Evolutionary conservation across 2,329 filamentous ascomycete species (phyloP).

Genomic region (Fusarium nodosum): DNA sequence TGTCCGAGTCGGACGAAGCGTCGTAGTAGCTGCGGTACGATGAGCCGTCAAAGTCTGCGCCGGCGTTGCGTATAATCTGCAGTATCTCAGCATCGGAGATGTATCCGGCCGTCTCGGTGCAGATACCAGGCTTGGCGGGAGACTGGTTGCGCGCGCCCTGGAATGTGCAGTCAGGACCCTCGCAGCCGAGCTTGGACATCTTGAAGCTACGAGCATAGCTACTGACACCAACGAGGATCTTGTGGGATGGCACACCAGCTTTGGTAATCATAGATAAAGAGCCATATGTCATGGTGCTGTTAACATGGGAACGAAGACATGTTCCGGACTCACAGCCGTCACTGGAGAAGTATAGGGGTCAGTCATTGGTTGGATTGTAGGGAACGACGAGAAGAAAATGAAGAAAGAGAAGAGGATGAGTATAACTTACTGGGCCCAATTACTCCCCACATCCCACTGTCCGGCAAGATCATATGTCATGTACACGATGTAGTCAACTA

Average conservation of each 20-base stretch:
- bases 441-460: background rate
- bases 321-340: background rate
- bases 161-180: background rate
- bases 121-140: background rate
- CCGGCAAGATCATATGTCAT: constrained; percentile 38
- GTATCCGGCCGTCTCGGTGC: background rate
- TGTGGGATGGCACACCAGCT: background rate
- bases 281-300: background rate
- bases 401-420: too few species aligned
- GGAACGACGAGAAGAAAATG: too few species aligned
- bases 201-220: background rate
- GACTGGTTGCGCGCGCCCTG: background rate
- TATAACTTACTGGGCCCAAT: background rate
- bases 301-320: background rate
- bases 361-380: too few species aligned
- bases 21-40: too few species aligned
- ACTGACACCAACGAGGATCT: background rate
- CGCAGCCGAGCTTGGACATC: background rate
- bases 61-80: background rate
- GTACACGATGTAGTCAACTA: constrained; percentile 52
- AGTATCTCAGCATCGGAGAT: background rate
- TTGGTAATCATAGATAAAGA: background rate
- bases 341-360: too few species aligned
- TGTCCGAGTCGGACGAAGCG: background rate
- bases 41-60: too few species aligned